These are phyloP conservation scores for Cutaneotrichosporon sp. DNA, from an alignment of 1,284 basidiomycete species.

Conservation along the genomic window DNA sequence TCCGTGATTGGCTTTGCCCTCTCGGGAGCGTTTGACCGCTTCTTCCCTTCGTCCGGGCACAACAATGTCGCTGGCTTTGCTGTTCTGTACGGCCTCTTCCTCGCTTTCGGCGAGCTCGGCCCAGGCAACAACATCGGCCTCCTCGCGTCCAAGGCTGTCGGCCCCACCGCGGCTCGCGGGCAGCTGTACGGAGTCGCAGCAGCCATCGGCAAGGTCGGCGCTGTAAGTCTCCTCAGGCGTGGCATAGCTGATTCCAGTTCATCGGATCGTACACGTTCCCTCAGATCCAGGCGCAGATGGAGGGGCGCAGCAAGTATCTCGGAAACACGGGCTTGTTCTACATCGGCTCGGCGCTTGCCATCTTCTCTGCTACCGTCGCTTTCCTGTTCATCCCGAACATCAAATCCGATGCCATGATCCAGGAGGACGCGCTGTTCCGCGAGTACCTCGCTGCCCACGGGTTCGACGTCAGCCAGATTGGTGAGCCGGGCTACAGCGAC, in stretches of 20 bases:
- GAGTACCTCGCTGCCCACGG: conserved; percentile 69
- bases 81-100: conserved; percentile 83
- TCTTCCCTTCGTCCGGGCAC: conserved; percentile 1
- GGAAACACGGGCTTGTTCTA: conserved; percentile 41
- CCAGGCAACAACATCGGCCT: conserved; percentile 76
- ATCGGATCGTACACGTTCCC: conserved; percentile 70
- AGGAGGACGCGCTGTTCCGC: conserved; percentile 75
- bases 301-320: conserved; percentile 20
- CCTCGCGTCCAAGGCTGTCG: conserved; percentile 68
- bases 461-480: conserved; percentile 47
- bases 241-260: conserved; percentile 53
- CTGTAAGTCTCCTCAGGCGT: conserved; percentile 32
- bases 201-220: conserved; percentile 83
- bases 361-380: conserved; percentile 70
- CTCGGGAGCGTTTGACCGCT: conserved; percentile 65
- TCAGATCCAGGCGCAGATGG: conserved; percentile 52
- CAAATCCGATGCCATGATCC: conserved; percentile 68
- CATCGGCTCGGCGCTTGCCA: conserved; percentile 58
- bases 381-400: conserved; percentile 71
- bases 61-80: conserved; percentile 66
- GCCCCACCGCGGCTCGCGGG: conserved; percentile 77
- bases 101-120: conserved; percentile 65
- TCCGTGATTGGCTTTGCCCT: conserved; percentile 79
- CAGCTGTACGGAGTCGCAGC: conserved; percentile 82
- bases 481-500: conserved; percentile 6